Evolutionary conservation across 2,329 filamentous ascomycete species (phyloP), one percentile per base, ranked within the genome.

Genomic region (Rhynchosporium graminicola): DNA sequence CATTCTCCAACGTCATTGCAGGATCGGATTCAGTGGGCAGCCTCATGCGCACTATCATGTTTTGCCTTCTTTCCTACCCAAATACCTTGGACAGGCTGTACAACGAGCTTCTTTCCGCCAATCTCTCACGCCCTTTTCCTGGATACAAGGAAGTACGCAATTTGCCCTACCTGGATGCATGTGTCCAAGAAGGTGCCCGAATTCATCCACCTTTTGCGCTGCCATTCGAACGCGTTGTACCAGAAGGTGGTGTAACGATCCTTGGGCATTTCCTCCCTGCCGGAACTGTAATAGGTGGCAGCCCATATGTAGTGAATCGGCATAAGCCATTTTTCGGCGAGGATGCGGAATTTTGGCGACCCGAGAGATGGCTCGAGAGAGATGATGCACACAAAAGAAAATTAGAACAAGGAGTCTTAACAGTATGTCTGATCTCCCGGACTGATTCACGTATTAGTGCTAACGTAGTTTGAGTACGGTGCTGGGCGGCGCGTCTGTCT

Each of bases 371-470:
- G 43, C 43, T 46, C 43, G 43, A 46, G 5, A 46, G 26, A 26
- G 43, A 46, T 46, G 43, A 46, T 46, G n/a, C 43, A 46, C 43
- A 20, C 20, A 20, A 20, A 20, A 20, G 1, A 1, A 20, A 20
- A 20, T 20, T 20, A 20, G 20, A 20, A 20, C 20, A 20, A 1
- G 20, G 20, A 20, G 20, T 46, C 26, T n/a, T 46, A 15, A 46
- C 43, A n/a, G 43, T 46, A 46, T n/a, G 43, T 46, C 43, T 46
- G 43, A n/a, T 46, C 26, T 46, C 43, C 43, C 43, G 26, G 43
- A 46, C 43, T 46, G n/a, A 46, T 15, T 46, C 26, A n/a, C 43
- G 20, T 20, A 20, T 1, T 20, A 20, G 20, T 20, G 20, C 20
- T 20, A 20, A 20, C 43, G 26, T 46, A 46, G 26, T 5, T 7